Base-by-base conservation (phyloP, 2,329 filamentous ascomycete genomes). In the Talaromyces sp. region DNA sequence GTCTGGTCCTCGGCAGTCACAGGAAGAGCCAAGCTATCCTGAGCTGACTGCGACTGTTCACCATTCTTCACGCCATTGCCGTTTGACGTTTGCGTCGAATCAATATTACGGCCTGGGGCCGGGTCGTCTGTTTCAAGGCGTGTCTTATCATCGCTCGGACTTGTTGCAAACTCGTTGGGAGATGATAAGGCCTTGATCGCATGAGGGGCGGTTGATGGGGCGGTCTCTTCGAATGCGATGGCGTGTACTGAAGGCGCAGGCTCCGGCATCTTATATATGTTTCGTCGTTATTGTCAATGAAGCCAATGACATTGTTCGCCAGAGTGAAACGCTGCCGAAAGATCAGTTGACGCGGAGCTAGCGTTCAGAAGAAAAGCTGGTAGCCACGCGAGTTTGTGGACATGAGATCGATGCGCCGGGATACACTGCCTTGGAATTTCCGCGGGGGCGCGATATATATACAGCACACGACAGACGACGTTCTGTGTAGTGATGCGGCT, bases 101-200 rank as follows among this genome's bases (percentile, higher is more conserved):
- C n/a, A 12, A 18, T 14, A 5, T 2, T 28, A 14, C 28, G 21
- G 5, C 9, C 23, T 50, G 25, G 18, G n/a, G 33, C 40, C 21
- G 33, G 12, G 16, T 7, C 33, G 12, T 11, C 28, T 48, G 33
- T 25, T 16, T 46, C 57, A 9, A 18, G 12, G 12, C 21, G 57
- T 7, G 31, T 21, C 8, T 33, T 23, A 12, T 58, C 28, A 25
- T 46, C 31, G 12, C n/a, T 48, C 40, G 21, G 23, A 52, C 67
- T 66, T 35, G 64, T 63, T 56, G 73, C 67, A 46, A 62, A 54
- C 21, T 69, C 66, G 21, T 67, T 64, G 14, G 72, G 67, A 14
- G 72, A 63, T 50, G 73, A 74, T 64, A 68, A 65, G 46, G 72
- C 71, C 64, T 70, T 69, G 60, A 67, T 68, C 40, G 71, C 63